Evolutionary conservation across 257 asterid genomes (phyloP).

Genomic region (Solanum acaule): DNA sequence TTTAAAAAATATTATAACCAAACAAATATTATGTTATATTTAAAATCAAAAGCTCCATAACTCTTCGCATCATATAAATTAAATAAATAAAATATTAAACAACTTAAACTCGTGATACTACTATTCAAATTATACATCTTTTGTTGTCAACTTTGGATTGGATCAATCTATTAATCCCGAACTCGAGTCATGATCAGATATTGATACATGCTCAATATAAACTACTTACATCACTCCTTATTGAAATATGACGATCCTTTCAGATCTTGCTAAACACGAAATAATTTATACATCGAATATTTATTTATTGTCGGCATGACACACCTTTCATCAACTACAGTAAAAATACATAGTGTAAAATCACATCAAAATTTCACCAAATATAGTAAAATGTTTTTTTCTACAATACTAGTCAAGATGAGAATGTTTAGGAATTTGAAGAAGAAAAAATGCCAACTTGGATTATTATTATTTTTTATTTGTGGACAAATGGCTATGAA

Average conservation of each 20-base stretch:
- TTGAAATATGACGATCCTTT: not conserved
- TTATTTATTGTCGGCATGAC: not conserved
- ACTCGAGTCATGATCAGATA: not conserved
- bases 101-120: not conserved
- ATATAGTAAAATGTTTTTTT: not conserved
- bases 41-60: not conserved
- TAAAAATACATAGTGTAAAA: not conserved
- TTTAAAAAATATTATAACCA: not conserved
- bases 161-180: not conserved
- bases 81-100: not conserved
- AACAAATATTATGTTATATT: not conserved
- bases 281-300: not conserved
- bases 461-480: not conserved
- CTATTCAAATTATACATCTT: not conserved
- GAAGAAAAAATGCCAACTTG: not conserved
- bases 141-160: not conserved
- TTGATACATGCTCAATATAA: not conserved
- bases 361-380: not conserved
- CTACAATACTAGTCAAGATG: not conserved
- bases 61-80: not conserved
- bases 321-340: not conserved
- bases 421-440: slow-evolving; percentile 4
- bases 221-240: not conserved
- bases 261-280: not conserved
- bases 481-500: not conserved